Conservation (phyloP, 2,329 filamentous ascomycete species). For the Pyricularia grisea region DNA sequence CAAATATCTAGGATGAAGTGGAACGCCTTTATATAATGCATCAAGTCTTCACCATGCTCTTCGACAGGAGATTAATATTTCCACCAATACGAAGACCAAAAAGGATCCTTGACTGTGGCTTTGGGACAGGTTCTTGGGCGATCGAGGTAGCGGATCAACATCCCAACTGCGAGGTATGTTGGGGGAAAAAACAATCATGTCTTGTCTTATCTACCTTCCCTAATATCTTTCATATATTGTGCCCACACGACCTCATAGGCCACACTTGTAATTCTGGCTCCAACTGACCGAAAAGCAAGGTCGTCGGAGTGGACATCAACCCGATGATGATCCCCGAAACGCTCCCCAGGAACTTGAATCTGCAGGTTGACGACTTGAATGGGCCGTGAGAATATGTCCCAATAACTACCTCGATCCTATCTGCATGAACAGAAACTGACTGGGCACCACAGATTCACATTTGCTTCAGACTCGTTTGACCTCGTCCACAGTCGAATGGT, state of each 20-base stretch:
- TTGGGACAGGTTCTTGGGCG: constrained; percentile 63
- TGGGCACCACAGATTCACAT: constrained; percentile 45
- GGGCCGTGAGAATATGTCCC: constrained; percentile 34
- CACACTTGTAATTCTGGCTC: neutral
- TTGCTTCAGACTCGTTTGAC: constrained; percentile 64
- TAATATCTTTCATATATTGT: neutral
- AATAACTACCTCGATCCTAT: neutral
- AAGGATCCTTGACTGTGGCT: constrained; percentile 63
- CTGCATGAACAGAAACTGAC: neutral
- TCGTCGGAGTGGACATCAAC: constrained; percentile 63
- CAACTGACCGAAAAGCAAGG: constrained; percentile 31
- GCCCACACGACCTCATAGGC: no score
- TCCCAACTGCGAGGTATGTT: constrained; percentile 51
- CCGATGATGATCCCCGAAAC: constrained; percentile 56
- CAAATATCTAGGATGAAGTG: constrained; percentile 48
- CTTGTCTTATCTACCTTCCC: neutral
- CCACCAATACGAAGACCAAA: constrained; percentile 50
- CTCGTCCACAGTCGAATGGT: constrained; percentile 72
- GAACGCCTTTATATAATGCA: constrained; percentile 57
- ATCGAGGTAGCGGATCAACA: constrained; percentile 55
- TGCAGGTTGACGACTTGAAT: constrained; percentile 67
- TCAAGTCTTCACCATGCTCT: constrained; percentile 50
- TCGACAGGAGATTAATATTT: constrained; percentile 60
- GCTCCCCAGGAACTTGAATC: constrained; percentile 54
- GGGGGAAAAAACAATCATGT: neutral